Conservation (phyloP, 2,329 filamentous ascomycete species). For the Karstenula rhodostoma region DNA sequence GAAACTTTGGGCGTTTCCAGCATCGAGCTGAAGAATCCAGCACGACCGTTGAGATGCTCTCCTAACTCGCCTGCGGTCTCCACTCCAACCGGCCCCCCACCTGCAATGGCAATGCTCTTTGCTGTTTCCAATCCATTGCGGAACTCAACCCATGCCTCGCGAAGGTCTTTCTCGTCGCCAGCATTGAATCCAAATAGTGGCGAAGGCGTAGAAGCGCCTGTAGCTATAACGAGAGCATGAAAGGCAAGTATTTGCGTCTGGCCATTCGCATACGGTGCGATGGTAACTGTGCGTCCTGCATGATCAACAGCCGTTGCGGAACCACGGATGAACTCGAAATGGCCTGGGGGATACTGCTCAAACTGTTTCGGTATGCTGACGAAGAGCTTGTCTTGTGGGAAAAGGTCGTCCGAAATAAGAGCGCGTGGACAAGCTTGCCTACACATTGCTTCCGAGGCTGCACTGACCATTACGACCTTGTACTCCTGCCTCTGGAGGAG, state of each 20-base stretch:
- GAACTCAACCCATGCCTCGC: conserved; percentile 44
- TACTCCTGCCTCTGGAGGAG: conserved; percentile 38
- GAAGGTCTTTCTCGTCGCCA: conserved; percentile 42
- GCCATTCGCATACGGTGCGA: conserved; percentile 30
- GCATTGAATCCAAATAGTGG: conserved; percentile 46
- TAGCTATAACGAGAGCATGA: conserved; percentile 49
- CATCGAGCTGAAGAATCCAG: conserved; percentile 49
- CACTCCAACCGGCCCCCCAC: conserved; percentile 47
- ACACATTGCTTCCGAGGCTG: conserved; percentile 45
- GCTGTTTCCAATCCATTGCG: conserved; percentile 45
- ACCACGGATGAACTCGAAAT: conserved; percentile 50
- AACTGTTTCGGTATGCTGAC: conserved; percentile 46
- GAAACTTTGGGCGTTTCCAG: conserved; percentile 37
- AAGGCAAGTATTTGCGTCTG: conserved; percentile 37
- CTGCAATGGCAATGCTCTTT: conserved; percentile 46
- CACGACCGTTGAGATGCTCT: conserved; percentile 59
- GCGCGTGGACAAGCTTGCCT: conserved; percentile 45
- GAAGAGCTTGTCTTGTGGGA: conserved; percentile 46
- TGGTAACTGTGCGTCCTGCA: conserved; percentile 41
- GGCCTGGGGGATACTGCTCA: conserved; percentile 40
- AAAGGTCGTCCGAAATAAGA: conserved; percentile 44
- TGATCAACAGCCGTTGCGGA: conserved; percentile 41
- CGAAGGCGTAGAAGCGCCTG: conserved; percentile 46
- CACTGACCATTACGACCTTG: conserved; percentile 45
- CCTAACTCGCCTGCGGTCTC: conserved; percentile 54